Evolutionary conservation across 2,329 filamentous ascomycete species (phyloP).

Genomic region (Dothideomycetes sp.): DNA sequence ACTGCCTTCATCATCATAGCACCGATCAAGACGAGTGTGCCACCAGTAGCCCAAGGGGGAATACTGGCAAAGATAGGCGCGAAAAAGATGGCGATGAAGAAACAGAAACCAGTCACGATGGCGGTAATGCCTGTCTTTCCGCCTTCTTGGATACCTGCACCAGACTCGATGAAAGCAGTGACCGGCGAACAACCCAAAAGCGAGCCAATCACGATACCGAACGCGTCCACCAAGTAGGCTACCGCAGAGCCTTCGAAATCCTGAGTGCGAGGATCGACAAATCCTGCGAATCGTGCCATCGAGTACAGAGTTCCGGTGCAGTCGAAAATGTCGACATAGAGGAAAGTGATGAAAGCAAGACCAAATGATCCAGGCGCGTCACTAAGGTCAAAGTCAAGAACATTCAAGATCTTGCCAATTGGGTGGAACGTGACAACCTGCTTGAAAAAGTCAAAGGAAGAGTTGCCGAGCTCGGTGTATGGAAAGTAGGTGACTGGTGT

Average conservation of each 20-base stretch:
- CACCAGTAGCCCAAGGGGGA: slow-evolving; percentile 80
- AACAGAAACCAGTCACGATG: slow-evolving; percentile 67
- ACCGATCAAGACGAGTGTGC: slow-evolving; percentile 79
- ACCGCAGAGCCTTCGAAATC: slow-evolving; percentile 80
- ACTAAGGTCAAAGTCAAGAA: slow-evolving; percentile 62
- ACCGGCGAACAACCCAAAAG: slow-evolving; percentile 70
- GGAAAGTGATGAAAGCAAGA: slow-evolving; percentile 74
- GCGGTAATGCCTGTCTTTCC: slow-evolving; percentile 77
- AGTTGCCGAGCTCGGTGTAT: slow-evolving; percentile 55
- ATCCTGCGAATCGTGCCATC: slow-evolving; percentile 74
- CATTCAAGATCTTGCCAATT: slow-evolving; percentile 57
- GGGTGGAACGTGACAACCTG: slow-evolving; percentile 75
- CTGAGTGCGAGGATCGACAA: slow-evolving; percentile 70
- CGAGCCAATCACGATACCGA: slow-evolving; percentile 70
- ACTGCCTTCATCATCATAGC: slow-evolving; percentile 73
- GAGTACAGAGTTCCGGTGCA: slow-evolving; percentile 79
- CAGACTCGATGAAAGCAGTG: slow-evolving; percentile 81
- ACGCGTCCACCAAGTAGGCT: slow-evolving; percentile 74
- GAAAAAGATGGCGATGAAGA: slow-evolving; percentile 82
- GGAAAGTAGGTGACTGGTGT: slow-evolving; percentile 76
- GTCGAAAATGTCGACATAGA: slow-evolving; percentile 85
- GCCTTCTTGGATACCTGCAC: slow-evolving; percentile 79
- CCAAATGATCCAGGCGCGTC: slow-evolving; percentile 65
- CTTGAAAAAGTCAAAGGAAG: slow-evolving; percentile 75
- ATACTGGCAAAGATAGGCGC: slow-evolving; percentile 85